These are phyloP conservation scores for Malus hybrid DNA, from an alignment of 331 rosid genomes.

Conservation along the genomic window DNA sequence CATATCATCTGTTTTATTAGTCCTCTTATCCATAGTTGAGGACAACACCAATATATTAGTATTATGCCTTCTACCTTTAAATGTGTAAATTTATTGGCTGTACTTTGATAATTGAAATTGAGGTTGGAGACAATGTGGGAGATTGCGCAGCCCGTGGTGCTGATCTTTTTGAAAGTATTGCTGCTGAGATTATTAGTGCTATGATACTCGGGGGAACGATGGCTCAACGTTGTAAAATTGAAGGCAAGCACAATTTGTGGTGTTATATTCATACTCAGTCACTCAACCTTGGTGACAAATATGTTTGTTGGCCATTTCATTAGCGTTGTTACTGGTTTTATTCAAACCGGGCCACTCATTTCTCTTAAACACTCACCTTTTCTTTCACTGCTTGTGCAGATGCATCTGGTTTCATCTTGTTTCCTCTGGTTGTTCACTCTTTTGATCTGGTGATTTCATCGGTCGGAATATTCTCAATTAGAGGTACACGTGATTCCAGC, in stretches of 20 bases:
- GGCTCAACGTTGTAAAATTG: slow-evolving; percentile 95
- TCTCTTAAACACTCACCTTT: slow-evolving; percentile 13
- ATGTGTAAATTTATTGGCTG: slow-evolving; percentile 7
- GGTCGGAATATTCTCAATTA: slow-evolving; percentile 80
- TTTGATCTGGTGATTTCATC: slow-evolving; percentile 94
- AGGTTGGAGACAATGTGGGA: slow-evolving; percentile 99
- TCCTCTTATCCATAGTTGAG: neutral
- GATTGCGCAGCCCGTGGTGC: slow-evolving; percentile 99
- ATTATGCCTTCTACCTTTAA: neutral
- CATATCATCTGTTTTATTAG: neutral
- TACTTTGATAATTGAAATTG: slow-evolving; percentile 15
- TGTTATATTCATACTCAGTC: neutral
- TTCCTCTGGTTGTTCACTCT: slow-evolving; percentile 97
- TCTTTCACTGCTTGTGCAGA: slow-evolving; percentile 46
- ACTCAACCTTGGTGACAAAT: neutral
- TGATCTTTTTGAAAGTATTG: slow-evolving; percentile 98
- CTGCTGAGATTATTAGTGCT: slow-evolving; percentile 99
- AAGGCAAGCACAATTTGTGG: slow-evolving; percentile 36
- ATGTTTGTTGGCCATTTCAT: neutral
- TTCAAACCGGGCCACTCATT: neutral
- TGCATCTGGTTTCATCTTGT: slow-evolving; percentile 98
- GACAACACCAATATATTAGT: neutral
- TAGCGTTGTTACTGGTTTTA: neutral
- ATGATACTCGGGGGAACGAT: slow-evolving; percentile 99
- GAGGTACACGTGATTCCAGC: slow-evolving; percentile 83